Evolutionary conservation across 495 filamentous ascomycete genomes (phyloP).

Genomic region (Penicillium malachiteum): DNA sequence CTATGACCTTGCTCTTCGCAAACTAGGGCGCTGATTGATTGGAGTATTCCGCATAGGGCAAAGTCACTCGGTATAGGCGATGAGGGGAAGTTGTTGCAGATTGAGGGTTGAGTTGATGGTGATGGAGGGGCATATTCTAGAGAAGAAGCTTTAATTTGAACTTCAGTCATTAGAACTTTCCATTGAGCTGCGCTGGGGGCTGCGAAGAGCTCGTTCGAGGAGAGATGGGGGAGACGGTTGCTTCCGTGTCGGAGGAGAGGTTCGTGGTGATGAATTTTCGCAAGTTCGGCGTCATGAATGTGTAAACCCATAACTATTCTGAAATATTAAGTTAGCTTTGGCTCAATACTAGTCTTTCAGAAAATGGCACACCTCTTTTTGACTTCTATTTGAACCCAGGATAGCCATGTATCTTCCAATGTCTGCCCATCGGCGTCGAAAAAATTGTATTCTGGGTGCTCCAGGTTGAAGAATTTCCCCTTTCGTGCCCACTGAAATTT

Average conservation of each 20-base stretch:
- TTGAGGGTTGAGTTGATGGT: not conserved
- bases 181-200: conserved; percentile 31
- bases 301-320: conserved; percentile 22
- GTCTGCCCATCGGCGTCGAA: conserved; percentile 8
- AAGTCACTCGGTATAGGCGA: conserved; percentile 1
- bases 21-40: conserved; percentile 14
- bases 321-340: not conserved
- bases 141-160: not conserved
- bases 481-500: conserved; percentile 23
- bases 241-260: conserved; percentile 21
- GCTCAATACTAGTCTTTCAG: not conserved
- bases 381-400: conserved; percentile 19
- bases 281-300: conserved; percentile 31
- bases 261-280: conserved; percentile 30
- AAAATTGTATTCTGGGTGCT: conserved; percentile 4
- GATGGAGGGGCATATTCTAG: not conserved
- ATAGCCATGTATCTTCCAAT: conserved; percentile 17
- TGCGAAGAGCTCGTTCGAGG: conserved; percentile 25
- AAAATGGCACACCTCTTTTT: conserved; percentile 12
- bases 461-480: conserved; percentile 2
- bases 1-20: conserved; percentile 3
- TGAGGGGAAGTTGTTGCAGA: not conserved
- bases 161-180: conserved; percentile 13
- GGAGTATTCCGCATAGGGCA: conserved; percentile 12
- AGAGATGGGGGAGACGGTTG: conserved; percentile 16